Evolutionary conservation across 768 basidiomycete species (phyloP).

Genomic region (Termitomyces sp.): DNA sequence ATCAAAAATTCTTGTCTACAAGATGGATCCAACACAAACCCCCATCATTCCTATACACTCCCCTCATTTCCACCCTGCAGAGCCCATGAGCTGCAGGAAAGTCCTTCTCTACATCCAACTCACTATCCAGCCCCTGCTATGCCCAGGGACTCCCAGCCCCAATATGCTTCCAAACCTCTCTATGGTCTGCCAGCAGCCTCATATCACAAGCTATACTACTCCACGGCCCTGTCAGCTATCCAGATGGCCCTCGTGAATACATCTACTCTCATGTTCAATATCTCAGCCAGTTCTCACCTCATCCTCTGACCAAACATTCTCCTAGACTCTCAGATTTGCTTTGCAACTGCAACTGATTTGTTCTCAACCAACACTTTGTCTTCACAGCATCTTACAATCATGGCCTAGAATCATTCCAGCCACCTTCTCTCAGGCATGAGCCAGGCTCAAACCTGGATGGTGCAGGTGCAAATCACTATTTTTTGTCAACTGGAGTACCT

Average conservation of each 20-base stretch:
- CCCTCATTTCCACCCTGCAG: conserved; percentile 21
- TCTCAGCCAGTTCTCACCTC: conserved; percentile 31
- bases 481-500: conserved; percentile 43
- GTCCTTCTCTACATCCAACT: conserved; percentile 12
- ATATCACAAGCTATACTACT: conserved; percentile 37
- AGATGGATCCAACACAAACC: conserved; percentile 21
- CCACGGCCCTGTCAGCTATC: conserved; percentile 36
- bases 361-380: conserved; percentile 38
- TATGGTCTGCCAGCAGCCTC: conserved; percentile 33
- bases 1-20: conserved; percentile 18
- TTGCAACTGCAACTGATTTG: conserved; percentile 11
- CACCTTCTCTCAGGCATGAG: conserved; percentile 29
- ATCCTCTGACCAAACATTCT: conserved; percentile 20
- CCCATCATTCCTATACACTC: conserved; percentile 22
- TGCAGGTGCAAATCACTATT: conserved; percentile 51
- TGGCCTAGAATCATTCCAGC: conserved; percentile 28
- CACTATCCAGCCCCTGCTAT: conserved; percentile 25
- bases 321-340: conserved; percentile 19
- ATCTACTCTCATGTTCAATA: conserved; percentile 34
- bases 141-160: conserved; percentile 28
- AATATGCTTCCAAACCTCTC: conserved; percentile 26
- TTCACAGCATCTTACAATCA: conserved; percentile 51
- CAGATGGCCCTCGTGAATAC: conserved; percentile 36
- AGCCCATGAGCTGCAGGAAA: conserved; percentile 21
- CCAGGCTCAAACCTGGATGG: conserved; percentile 25